Base-by-base conservation (phyloP, 2,329 filamentous ascomycete genomes). In the Hypoxylon sp. region DNA sequence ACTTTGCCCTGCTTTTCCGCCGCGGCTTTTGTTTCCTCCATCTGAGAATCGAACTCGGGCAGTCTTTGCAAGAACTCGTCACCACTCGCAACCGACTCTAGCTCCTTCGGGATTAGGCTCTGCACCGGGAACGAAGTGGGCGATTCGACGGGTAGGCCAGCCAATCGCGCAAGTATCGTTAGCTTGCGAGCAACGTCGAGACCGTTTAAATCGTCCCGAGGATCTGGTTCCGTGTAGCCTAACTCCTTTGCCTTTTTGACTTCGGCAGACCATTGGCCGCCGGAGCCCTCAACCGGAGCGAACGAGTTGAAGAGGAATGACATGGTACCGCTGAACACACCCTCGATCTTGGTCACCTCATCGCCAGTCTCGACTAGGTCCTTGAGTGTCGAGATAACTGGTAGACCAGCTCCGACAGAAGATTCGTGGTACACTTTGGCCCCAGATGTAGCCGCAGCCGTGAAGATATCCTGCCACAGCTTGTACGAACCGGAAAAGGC, bases 251-350 rank as follows among this genome's bases (percentile, higher is more conserved):
- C 96, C 81, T 95, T 94, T 77, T 89, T 90, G 34, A 99, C 96
- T 78, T 97, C 94, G 52, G 91, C 91, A 46, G 93, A 96, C 91
- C 97, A 99, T 76, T 91, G 90, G 57, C 93, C 93, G 34, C 92
- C 92, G 21, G 85, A 83, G 4, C 91, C 91, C 53, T 89, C 87
- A 2, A 90, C 90, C 0, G 96, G 96, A 52, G 94, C 93, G 80
- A 98, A 99, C 21, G 90, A 94, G 85, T 98, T 98, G 89, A 99
- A 98, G 43, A 99, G 86, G 86, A 98, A 99, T 41, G 93, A 97
- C 89, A 99, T 95, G 60, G 96, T 99, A 70, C 96, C 96, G 68
- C 93, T 97, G 83, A 99, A 98, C 56, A 99, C 94, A 72, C 96
- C 96, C 82, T 98, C 95, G 73, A 99, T 97, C 82, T 91, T 94